phyloP scores from a whole-genome alignment of 257 asterid species.

The Plantago ovata region DNA sequence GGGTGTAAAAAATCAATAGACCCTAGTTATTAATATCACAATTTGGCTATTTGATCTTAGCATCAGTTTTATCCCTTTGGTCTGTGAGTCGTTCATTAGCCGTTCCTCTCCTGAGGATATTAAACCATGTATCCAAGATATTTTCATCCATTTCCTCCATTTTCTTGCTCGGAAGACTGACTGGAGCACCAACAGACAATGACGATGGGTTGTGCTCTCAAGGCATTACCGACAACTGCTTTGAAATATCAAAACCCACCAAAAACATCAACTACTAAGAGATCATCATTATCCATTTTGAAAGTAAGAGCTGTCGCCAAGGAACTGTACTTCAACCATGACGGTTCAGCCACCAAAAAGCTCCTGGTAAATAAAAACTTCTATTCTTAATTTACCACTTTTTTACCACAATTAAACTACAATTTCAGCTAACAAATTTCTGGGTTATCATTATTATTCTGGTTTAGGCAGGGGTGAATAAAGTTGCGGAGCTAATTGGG shows the following conservation, averaged over 20 bases:
- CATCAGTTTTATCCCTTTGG: too few species aligned
- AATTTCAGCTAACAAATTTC: neutral
- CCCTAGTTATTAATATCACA: too few species aligned
- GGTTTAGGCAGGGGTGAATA: conserved; percentile 66
- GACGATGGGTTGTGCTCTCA: conserved; percentile 49
- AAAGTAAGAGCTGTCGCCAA: conserved; percentile 64
- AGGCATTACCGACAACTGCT: conserved; percentile 45
- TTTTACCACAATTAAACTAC: neutral
- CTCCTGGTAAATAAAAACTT: conserved; percentile 46
- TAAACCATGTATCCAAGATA: too few species aligned
- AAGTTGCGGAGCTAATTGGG: conserved; percentile 81
- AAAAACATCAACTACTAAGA: conserved; percentile 24
- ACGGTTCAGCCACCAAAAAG: conserved; percentile 71
- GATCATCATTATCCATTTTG: conserved; percentile 28
- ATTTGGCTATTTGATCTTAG: too few species aligned
- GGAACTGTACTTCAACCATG: conserved; percentile 75
- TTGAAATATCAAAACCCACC: conserved; percentile 34
- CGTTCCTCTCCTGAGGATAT: too few species aligned
- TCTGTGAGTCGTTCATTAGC: too few species aligned
- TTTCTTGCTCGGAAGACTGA: too few species aligned
- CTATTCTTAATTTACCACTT: neutral
- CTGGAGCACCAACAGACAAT: too few species aligned
- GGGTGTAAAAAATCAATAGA: too few species aligned
- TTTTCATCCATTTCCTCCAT: too few species aligned
- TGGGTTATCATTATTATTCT: conserved; percentile 1